Base-by-base conservation (phyloP, 192 early-diverging fungal genomes). In the Backusella liffmaniae region DNA sequence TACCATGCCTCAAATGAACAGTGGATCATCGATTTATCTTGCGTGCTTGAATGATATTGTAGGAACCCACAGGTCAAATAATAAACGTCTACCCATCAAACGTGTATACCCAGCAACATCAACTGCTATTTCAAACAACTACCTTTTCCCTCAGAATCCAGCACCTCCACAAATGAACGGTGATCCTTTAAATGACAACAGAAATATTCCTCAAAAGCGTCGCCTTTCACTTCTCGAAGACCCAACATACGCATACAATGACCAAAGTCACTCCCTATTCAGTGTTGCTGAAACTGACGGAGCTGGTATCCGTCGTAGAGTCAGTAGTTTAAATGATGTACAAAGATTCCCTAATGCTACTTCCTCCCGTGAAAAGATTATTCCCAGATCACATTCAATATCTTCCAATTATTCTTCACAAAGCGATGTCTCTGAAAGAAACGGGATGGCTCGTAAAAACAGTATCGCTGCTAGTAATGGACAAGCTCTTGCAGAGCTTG, bases 31-130 rank as follows among this genome's bases (percentile, higher is more conserved):
- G n/a, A 83, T 84, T 15, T 93, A 91, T 32, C 73, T 92, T 62
- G 89, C 92, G 10, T 93, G 92, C 76, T 78, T 92, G 67, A 87
- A 88, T 44, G 92, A 93, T 73, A 84, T 91, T 44, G 92, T 93
- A 21, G 91, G 90, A 12, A 87, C 90, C 83, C 88, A 91, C 29
- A 76, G 81, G 3, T 82, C 85, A 30, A 86, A 80, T 21, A 85
- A 86, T 34, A 83, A 82, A 3, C 85, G 86, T 73, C 81, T 80
- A 35, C 86, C 29, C 75, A 82, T 41, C 85, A 87, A 68, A 84
- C 82, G 15, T 74, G 83, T 26, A n/a, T 36, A 46, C 34, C 72
- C 36, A 29, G 4, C 32, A 12, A 16, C 67, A 41, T 35, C 67
- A 23, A 37, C n/a, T 69, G 67, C 67, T 36, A 37, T 37, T 69